phyloP scores from a whole-genome alignment of 257 asterid genomes.

The Scutellaria barbata region DNA sequence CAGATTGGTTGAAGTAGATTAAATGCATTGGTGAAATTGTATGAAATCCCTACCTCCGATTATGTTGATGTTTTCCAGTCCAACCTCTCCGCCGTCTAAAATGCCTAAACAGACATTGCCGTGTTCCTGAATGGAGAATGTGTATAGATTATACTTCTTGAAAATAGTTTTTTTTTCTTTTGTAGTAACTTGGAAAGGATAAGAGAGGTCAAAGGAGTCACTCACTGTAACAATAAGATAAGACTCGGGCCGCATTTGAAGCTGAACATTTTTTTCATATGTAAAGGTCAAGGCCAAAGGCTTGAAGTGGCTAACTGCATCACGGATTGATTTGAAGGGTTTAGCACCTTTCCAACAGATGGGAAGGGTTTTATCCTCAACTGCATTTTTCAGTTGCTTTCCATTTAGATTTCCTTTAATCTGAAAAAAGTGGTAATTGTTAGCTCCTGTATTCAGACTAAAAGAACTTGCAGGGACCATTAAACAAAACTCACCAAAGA shows the following conservation, averaged over 20 bases:
- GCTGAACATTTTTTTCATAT: conserved; percentile 49
- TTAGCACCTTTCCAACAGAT: conserved; percentile 81
- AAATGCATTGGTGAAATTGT: background rate
- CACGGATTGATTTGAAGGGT: conserved; percentile 68
- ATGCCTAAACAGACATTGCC: conserved; percentile 92
- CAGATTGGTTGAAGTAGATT: conserved; percentile 14
- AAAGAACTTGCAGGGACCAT: background rate
- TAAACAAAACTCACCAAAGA: conserved; percentile 44
- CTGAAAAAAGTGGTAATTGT: conserved; percentile 43
- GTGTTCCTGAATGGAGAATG: conserved; percentile 53
- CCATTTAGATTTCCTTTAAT: conserved; percentile 46
- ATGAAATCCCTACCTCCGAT: conserved; percentile 69
- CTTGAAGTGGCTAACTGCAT: conserved; percentile 60
- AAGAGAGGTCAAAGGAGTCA: background rate
- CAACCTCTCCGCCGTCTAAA: conserved; percentile 77
- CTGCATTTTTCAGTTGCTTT: conserved; percentile 53
- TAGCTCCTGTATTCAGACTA: conserved; percentile 24
- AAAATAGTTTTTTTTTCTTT: background rate
- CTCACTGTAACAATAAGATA: conserved; percentile 82
- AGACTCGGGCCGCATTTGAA: conserved; percentile 70
- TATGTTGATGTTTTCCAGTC: conserved; percentile 57
- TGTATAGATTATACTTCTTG: conserved; percentile 13
- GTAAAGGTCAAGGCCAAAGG: conserved; percentile 66
- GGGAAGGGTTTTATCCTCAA: conserved; percentile 72
- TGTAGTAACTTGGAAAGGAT: background rate